Percentiles rank a stretch among this genome's conserved stretches.
Evolutionary conservation across 1,284 basidiomycete genomes (phyloP).

Genomic region (Sporisorium graminicola): DNA sequence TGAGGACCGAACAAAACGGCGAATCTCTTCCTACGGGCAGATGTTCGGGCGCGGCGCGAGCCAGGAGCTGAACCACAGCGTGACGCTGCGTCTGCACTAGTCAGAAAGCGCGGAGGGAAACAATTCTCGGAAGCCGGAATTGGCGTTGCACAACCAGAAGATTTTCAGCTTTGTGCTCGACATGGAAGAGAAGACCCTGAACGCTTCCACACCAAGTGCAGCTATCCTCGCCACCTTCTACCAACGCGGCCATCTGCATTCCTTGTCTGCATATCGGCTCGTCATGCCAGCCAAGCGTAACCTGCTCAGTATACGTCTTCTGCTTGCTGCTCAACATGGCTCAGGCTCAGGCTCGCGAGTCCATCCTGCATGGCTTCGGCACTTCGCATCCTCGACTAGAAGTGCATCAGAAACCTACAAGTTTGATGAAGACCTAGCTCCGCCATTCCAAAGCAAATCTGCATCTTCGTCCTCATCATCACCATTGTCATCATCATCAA

Average conservation of each 20-base stretch:
- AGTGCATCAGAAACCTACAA: conserved; percentile 13
- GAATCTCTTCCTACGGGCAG: no score
- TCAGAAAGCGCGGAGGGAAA: background rate
- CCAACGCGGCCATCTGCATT: background rate
- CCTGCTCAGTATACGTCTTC: conserved; percentile 23
- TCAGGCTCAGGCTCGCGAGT: background rate
- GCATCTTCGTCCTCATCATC: background rate
- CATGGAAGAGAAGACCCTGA: background rate
- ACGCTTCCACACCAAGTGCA: no score
- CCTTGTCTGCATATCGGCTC: background rate
- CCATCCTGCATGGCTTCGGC: background rate
- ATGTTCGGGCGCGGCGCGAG: no score
- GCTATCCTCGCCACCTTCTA: background rate
- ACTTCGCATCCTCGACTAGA: conserved; percentile 7
- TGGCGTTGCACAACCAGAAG: background rate
- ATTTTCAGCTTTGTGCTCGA: conserved; percentile 1
- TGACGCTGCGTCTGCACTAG: background rate
- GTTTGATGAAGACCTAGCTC: conserved; percentile 25
- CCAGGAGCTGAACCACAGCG: no score
- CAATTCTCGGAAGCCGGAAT: background rate
- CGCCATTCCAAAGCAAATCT: background rate
- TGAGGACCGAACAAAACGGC: no score
- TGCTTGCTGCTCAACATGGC: conserved; percentile 7
- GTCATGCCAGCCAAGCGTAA: conserved; percentile 27
- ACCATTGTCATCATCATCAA: background rate